phyloP scores from a whole-genome alignment of 768 basidiomycete genomes.

The Russula griseocarnosa region DNA sequence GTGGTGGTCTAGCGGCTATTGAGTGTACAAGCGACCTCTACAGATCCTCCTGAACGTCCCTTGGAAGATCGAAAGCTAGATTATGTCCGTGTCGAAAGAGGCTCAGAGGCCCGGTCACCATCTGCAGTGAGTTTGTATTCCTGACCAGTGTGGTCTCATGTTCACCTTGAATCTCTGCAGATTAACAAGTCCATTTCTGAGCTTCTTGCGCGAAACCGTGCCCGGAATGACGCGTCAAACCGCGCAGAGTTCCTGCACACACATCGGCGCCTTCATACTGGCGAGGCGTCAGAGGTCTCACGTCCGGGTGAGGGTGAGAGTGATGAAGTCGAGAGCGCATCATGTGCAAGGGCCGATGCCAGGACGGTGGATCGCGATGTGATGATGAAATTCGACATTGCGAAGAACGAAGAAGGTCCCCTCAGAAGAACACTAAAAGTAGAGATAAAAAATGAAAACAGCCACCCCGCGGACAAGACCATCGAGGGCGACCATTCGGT shows the following conservation, averaged over 20 bases:
- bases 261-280: slow-evolving; percentile 48
- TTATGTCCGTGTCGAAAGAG: slow-evolving; percentile 51
- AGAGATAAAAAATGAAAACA: slow-evolving; percentile 7
- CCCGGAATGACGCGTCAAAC: slow-evolving; percentile 73
- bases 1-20: slow-evolving; percentile 18
- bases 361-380: slow-evolving; percentile 65
- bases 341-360: slow-evolving; percentile 74
- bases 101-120: slow-evolving; percentile 48
- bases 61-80: slow-evolving; percentile 69
- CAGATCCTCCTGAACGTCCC: slow-evolving; percentile 32
- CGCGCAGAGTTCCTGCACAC: slow-evolving; percentile 66
- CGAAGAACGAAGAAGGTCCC: slow-evolving; percentile 78
- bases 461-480: background rate
- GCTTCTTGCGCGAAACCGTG: slow-evolving; percentile 66
- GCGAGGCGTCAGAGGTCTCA: background rate
- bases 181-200: slow-evolving; percentile 66
- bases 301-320: slow-evolving; percentile 32
- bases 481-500: slow-evolving; percentile 32
- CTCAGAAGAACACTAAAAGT: slow-evolving; percentile 55
- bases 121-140: slow-evolving; percentile 47
- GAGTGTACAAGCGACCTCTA: slow-evolving; percentile 32
- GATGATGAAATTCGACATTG: slow-evolving; percentile 85
- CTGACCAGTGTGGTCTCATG: background rate
- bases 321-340: slow-evolving; percentile 36
- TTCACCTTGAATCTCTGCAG: slow-evolving; percentile 32